Evolutionary conservation across 2,329 filamentous ascomycete genomes (phyloP).

Genomic region (Aspergillus arachidicola): DNA sequence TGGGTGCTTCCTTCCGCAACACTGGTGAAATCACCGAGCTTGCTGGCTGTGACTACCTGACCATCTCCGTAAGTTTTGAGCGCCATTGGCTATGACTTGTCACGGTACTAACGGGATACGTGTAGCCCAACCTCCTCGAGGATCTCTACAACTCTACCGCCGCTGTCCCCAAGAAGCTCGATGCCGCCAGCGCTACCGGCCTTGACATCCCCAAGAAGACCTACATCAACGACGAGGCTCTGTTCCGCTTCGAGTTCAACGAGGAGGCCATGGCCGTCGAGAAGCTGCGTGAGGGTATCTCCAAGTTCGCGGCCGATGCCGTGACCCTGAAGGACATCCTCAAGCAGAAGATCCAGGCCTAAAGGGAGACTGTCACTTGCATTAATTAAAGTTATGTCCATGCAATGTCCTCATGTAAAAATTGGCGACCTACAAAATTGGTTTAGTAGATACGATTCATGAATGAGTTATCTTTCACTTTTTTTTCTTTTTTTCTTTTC

Average conservation of each 20-base stretch:
- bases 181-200: conserved; percentile 64
- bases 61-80: conserved; percentile 75
- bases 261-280: conserved; percentile 99
- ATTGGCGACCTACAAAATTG: conserved; percentile 27
- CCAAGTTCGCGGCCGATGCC: conserved; percentile 97
- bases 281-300: conserved; percentile 99
- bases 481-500: background rate
- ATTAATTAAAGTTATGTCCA: conserved; percentile 5
- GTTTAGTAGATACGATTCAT: conserved; percentile 29
- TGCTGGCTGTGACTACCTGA: conserved; percentile 97
- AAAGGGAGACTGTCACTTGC: conserved; percentile 20
- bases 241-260: conserved; percentile 99
- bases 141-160: conserved; percentile 84
- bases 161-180: conserved; percentile 88
- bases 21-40: conserved; percentile 96
- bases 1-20: conserved; percentile 98
- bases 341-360: conserved; percentile 74
- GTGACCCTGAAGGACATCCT: conserved; percentile 91
- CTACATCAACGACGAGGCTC: conserved; percentile 86
- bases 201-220: conserved; percentile 83
- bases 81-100: background rate
- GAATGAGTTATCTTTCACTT: conserved; percentile 16
- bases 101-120: conserved; percentile 19
- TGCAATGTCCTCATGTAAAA: conserved; percentile 24
- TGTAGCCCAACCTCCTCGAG: conserved; percentile 86